Evolutionary conservation across 1,284 basidiomycete species (phyloP).

Genomic region (Peniophora sp.): DNA sequence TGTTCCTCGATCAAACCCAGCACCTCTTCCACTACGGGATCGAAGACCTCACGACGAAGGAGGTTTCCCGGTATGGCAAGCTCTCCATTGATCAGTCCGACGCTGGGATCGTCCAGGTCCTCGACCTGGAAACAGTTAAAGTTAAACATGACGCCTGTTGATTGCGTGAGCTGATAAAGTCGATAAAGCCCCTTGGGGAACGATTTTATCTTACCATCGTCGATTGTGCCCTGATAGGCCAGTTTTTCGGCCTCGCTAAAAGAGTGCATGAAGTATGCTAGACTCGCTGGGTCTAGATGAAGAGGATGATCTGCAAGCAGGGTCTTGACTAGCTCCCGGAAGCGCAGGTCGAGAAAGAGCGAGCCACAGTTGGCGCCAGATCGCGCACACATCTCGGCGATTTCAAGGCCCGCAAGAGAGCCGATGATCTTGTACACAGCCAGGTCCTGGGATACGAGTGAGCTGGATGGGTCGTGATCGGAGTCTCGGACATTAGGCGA

Average conservation of each 20-base stretch:
- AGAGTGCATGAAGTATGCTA: slow-evolving; percentile 79
- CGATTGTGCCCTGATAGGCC: slow-evolving; percentile 56
- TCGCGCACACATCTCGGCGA: slow-evolving; percentile 77
- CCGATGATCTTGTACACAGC: slow-evolving; percentile 79
- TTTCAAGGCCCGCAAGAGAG: slow-evolving; percentile 65
- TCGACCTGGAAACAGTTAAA: slow-evolving; percentile 78
- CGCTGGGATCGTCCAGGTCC: slow-evolving; percentile 64
- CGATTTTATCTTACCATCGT: slow-evolving; percentile 48
- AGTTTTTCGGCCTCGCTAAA: slow-evolving; percentile 84
- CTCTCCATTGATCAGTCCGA: slow-evolving; percentile 73
- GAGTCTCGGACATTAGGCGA: slow-evolving; percentile 7
- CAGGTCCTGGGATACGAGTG: slow-evolving; percentile 33
- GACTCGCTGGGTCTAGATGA: slow-evolving; percentile 67
- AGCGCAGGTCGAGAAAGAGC: slow-evolving; percentile 75
- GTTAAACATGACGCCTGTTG: slow-evolving; percentile 66
- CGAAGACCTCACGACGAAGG: slow-evolving; percentile 70
- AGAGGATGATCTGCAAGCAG: slow-evolving; percentile 69
- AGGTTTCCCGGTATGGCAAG: slow-evolving; percentile 71
- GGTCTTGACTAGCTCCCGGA: slow-evolving; percentile 65
- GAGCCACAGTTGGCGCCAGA: slow-evolving; percentile 79
- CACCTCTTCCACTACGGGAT: slow-evolving; percentile 73
- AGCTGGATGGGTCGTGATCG: neutral
- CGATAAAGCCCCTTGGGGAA: neutral
- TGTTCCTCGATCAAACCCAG: slow-evolving; percentile 71
- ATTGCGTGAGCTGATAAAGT: neutral